Evolutionary conservation across 345 rosid species (phyloP).

Genomic region (Odontarrhena argentea): DNA sequence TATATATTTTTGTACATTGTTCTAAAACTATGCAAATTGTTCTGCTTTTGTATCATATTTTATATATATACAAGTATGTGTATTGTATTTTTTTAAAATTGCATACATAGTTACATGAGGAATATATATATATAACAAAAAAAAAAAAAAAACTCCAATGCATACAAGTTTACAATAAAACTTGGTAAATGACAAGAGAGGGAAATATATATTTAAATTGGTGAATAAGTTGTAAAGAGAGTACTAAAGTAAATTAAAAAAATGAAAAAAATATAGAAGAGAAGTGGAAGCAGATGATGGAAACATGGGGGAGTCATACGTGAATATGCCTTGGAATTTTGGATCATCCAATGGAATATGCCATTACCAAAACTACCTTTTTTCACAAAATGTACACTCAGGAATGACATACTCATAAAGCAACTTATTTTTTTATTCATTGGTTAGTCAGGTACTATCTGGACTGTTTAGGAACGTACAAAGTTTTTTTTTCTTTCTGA

Average conservation of each 20-base stretch:
- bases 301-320: constrained; percentile 37
- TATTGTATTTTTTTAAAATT: neutral
- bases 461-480: neutral
- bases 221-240: constrained; percentile 6
- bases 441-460: neutral
- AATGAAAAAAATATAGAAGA: neutral
- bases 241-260: constrained; percentile 17
- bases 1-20: neutral
- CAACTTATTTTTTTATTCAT: constrained; percentile 1
- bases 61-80: neutral
- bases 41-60: neutral
- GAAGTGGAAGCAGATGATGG: constrained; percentile 44
- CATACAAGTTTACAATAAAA: neutral
- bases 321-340: constrained; percentile 42
- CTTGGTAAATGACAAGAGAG: neutral
- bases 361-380: constrained; percentile 32
- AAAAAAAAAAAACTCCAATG: neutral
- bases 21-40: neutral
- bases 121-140: neutral
- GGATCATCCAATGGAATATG: constrained; percentile 41
- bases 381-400: constrained; percentile 1
- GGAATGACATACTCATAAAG: constrained; percentile 24
- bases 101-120: neutral
- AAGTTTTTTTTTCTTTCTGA: neutral
- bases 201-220: neutral